Evolutionary conservation across 306 rosid species (phyloP), one percentile per base, ranked within the genome.

Genomic region (Fagus sylvatica): DNA sequence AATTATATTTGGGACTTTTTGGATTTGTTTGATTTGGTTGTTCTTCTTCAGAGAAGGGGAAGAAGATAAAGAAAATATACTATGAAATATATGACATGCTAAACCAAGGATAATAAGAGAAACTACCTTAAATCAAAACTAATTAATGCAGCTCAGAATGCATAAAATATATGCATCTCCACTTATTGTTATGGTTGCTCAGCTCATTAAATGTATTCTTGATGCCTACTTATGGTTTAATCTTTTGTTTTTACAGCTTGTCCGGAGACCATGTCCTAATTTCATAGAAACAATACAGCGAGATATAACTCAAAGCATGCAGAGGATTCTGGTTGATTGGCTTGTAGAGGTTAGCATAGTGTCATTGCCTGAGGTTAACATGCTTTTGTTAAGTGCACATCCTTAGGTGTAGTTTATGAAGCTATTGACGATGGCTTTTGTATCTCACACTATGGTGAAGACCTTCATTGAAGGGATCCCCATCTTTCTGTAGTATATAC

Each of bases 271-370:
- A 39, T 30, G 40, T 85, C 83, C 93, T 53, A 71, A 69, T 81
- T 90, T 84, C 64, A 90, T 93, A 94, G 93, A 87, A 82, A 87
- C 84, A 34, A 78, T 84, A 64, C 99, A 93, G 81, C 88, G 41
- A 60, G 97, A 93, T 83, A 88, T 96, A 75, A 91, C 91, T 79
- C 93, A 82, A 81, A 86, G 82, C 84, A 96, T 93, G 99, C 96
- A 98, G 3, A 91, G 87, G 22, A 90, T 96, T 76, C 84, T 96
- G 75, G 87, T 96, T 49, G 99, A 96, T 86, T 96, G 99, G 99
- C 97, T 96, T 67, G 97, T 93, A 19, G 98, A 93, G 99, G 99
- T 96, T 72, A 42, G 94, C 70, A 76, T 76, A 11, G 51, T 71
- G 82, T 65, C 51, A 39, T 61, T 77, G 77, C 32, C 16, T 73